Conservation (phyloP, 164 flowering plant genomes). For the Vitis riparia region DNA sequence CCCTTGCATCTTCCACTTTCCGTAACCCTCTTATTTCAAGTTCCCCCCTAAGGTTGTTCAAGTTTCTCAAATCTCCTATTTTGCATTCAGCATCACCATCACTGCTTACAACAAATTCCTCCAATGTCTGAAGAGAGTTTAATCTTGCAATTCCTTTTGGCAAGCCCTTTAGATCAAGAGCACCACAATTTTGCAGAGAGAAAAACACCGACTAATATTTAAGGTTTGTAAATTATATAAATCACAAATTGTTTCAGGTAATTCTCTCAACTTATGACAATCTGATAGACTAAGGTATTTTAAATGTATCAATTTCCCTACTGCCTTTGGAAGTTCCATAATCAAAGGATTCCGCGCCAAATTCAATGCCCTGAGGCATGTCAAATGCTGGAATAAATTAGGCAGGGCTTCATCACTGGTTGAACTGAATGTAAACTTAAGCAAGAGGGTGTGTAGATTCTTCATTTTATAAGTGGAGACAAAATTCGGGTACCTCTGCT, state of each 20-base stretch:
- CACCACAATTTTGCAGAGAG: background rate
- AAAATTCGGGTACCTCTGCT: background rate
- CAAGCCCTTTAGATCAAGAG: background rate
- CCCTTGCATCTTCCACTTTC: slow-evolving; percentile 4
- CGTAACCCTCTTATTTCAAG: slow-evolving; percentile 9
- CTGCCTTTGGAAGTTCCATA: background rate
- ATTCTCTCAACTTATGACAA: background rate
- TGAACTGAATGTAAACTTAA: background rate
- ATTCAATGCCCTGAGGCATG: slow-evolving; percentile 11
- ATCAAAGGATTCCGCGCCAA: background rate
- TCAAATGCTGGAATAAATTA: background rate
- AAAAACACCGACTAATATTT: background rate
- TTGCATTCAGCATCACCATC: background rate
- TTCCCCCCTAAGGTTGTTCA: slow-evolving; percentile 9
- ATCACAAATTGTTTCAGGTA: slow-evolving; percentile 10
- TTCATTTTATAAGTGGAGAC: background rate
- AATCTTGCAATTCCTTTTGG: slow-evolving; percentile 21
- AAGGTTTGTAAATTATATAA: slow-evolving; percentile 15
- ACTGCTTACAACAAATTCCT: background rate
- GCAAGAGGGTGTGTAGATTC: slow-evolving; percentile 5
- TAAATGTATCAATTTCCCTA: slow-evolving; percentile 15
- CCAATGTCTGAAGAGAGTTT: background rate
- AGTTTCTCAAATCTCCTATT: slow-evolving; percentile 10
- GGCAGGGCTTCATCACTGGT: background rate
- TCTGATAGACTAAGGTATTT: slow-evolving; percentile 10